Conservation (phyloP, 495 filamentous ascomycete species). For the Lasiosphaeris hirsuta region DNA sequence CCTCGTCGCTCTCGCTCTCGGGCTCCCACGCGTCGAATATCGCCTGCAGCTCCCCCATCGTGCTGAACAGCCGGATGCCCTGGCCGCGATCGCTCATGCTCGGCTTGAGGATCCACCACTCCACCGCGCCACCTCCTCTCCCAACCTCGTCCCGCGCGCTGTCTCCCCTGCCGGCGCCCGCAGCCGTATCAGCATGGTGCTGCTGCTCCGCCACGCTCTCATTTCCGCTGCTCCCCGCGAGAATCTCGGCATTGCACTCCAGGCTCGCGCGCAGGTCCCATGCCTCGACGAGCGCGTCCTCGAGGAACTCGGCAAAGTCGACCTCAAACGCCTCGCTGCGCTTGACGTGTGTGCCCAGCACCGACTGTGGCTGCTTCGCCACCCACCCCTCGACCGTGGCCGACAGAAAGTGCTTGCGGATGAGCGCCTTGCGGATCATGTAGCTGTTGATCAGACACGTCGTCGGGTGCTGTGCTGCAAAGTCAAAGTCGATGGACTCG, state of each 20-base stretch:
- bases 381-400: conserved; percentile 76
- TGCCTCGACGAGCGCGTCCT: conserved; percentile 85
- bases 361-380: conserved; percentile 71
- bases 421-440: conserved; percentile 94
- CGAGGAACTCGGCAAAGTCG: conserved; percentile 94
- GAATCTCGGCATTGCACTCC: conserved; percentile 51
- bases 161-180: not conserved
- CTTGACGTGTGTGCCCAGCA: conserved; percentile 66
- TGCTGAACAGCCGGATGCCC: conserved; percentile 84
- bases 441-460: conserved; percentile 74
- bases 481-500: conserved; percentile 79
- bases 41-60: conserved; percentile 68
- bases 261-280: conserved; percentile 80
- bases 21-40: conserved; percentile 89
- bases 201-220: conserved; percentile 27
- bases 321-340: conserved; percentile 80
- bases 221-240: conserved; percentile 1
- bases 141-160: not conserved
- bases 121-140: conserved; percentile 26
- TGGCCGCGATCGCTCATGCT: conserved; percentile 96
- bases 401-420: conserved; percentile 89
- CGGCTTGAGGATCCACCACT: conserved; percentile 98
- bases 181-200: conserved; percentile 3
- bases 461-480: conserved; percentile 56
- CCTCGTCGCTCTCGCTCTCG: conserved; percentile 60